phyloP scores from a whole-genome alignment of 2,329 filamentous ascomycete genomes.

The Penicillium polonicum region DNA sequence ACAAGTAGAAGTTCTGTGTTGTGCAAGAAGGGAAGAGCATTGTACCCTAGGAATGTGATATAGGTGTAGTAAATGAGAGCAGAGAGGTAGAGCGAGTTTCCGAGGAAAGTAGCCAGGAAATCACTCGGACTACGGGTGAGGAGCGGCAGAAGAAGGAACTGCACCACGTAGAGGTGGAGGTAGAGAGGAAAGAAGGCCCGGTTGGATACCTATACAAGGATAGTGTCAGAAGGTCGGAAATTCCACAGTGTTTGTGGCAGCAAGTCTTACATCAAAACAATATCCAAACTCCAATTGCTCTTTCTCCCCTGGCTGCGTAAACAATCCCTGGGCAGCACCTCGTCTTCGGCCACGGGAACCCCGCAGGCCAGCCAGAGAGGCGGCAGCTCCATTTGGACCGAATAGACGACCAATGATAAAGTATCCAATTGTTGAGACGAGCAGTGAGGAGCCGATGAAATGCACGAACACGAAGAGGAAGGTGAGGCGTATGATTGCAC shows the following conservation, averaged over 20 bases:
- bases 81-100: constrained; percentile 66
- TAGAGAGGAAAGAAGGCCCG: constrained; percentile 67
- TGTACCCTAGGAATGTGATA: constrained; percentile 68
- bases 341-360: constrained; percentile 49
- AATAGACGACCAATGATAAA: constrained; percentile 63
- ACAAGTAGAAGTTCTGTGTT: constrained; percentile 65
- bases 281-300: constrained; percentile 69
- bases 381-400: constrained; percentile 52
- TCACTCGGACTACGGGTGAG: constrained; percentile 44
- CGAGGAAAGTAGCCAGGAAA: constrained; percentile 55
- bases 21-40: constrained; percentile 65
- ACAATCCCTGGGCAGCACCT: constrained; percentile 54
- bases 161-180: constrained; percentile 65
- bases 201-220: constrained; percentile 54
- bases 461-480: constrained; percentile 55
- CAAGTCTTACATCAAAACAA: constrained; percentile 62
- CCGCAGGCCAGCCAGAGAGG: constrained; percentile 47
- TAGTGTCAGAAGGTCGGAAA: neutral
- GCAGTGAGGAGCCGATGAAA: constrained; percentile 60
- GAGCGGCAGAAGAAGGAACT: constrained; percentile 66
- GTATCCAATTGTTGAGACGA: constrained; percentile 62
- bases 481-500: constrained; percentile 49
- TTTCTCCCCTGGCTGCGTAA: constrained; percentile 55
- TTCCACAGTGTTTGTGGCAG: neutral
- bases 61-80: constrained; percentile 66